Evolutionary conservation across 306 rosid species (phyloP).

Genomic region (Canavalia ensiformis): DNA sequence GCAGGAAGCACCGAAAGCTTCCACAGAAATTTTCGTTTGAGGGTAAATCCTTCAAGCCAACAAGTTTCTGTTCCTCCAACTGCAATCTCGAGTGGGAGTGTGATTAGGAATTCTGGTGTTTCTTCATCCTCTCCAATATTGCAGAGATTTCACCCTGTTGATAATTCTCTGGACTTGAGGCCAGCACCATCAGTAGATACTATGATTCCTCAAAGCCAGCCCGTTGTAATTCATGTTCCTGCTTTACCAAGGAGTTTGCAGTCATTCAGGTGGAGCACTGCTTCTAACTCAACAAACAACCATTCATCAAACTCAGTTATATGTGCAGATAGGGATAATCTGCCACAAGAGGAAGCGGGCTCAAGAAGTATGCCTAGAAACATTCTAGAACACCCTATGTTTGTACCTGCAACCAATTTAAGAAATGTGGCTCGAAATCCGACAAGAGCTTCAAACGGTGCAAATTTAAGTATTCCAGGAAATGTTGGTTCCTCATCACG

Average conservation of each 20-base stretch:
- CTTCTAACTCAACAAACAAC: conserved; percentile 71
- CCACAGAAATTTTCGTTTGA: conserved; percentile 77
- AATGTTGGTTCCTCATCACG: conserved; percentile 74
- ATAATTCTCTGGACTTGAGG: conserved; percentile 70
- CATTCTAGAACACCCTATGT: conserved; percentile 72
- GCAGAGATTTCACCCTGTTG: conserved; percentile 62
- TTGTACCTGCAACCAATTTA: conserved; percentile 71
- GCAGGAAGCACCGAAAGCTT: conserved; percentile 63
- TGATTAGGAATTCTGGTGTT: conserved; percentile 66
- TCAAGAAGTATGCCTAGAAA: conserved; percentile 71
- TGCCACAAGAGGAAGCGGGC: conserved; percentile 60
- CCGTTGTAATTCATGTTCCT: conserved; percentile 61
- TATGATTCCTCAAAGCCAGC: conserved; percentile 66
- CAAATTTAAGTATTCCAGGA: conserved; percentile 67
- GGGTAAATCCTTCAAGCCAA: conserved; percentile 73
- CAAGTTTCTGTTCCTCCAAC: conserved; percentile 59
- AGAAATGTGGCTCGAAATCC: conserved; percentile 70
- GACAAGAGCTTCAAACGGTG: conserved; percentile 56
- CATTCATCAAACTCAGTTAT: conserved; percentile 60
- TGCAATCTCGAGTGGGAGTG: conserved; percentile 60
- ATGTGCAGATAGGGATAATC: conserved; percentile 63
- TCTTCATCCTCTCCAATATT: conserved; percentile 63
- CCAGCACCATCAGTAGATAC: conserved; percentile 64
- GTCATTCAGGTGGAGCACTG: conserved; percentile 73
- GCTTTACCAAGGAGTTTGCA: conserved; percentile 72